Evolutionary conservation across 257 asterid species (phyloP), one percentile per base, ranked within the genome.

Genomic region (Ocimum tenuiflorum): DNA sequence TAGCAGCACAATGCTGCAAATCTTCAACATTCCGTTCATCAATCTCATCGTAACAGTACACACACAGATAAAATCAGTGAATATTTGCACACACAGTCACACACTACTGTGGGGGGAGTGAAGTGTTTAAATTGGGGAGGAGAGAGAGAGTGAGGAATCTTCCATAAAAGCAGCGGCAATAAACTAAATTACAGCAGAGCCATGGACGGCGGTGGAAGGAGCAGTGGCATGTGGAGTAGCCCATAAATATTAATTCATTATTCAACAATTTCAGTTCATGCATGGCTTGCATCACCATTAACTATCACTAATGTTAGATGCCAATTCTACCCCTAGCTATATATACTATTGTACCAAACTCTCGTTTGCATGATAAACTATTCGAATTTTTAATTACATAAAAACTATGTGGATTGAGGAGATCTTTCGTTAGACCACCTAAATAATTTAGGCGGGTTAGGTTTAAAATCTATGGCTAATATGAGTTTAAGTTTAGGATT

Each of bases 201-300:
- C 70, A 36, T 72, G 65, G 70, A 29, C 70, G 70, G 78, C 24
- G 67, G 45, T 14, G 58, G 67, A 22, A 58, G 55, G 70, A 43
- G 66, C 74, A 66, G 3, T 29, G 43, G 66, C 81, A 67, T 72
- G 81, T 72, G 75, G 60, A 7, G 67, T 50, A 7, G n/a, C 18
- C 45, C 19, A 1, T 15, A 22, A 31, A 27, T 51, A 31, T 46
- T 45, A 13, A 58, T n/a, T n/a, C n/a, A 18, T 20, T 1, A 55
- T 49, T 18, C 31, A 49, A 49, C 10, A 48, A 8, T 0, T 24
- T 4, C 1, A 2, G n/a, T 50, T 50, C 56, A 22, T 50, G 22
- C 46, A 33, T 56, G 63, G n/a, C n/a, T n/a, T n/a, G n/a, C 45
- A 31, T 36, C 10, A 36, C 31, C 31, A 4, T 22, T 15, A 50